Conservation (phyloP, 2,329 filamentous ascomycete genomes). For the Bipolaris zeicola region DNA sequence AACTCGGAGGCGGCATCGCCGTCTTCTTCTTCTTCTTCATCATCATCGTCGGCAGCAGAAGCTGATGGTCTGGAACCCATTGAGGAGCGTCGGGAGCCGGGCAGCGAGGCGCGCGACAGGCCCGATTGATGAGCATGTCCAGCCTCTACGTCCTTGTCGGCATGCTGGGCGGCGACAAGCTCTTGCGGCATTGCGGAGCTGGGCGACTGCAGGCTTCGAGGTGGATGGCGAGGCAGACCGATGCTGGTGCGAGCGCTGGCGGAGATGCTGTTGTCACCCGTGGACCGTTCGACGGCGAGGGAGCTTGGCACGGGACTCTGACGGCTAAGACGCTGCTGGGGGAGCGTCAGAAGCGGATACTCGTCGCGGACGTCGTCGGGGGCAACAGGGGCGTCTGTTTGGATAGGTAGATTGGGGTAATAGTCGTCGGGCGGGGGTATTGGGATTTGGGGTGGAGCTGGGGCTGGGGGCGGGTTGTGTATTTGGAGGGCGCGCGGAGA, state of each 20-base stretch:
- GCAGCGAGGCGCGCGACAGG: slow-evolving; percentile 32
- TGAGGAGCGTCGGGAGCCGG: slow-evolving; percentile 35
- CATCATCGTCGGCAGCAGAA: slow-evolving; percentile 44
- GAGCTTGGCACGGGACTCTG: slow-evolving; percentile 50
- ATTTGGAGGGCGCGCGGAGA: slow-evolving; percentile 55
- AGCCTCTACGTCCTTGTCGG: slow-evolving; percentile 35
- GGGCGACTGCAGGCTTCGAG: slow-evolving; percentile 35
- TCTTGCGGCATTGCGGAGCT: slow-evolving; percentile 33
- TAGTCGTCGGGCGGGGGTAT: slow-evolving; percentile 11
- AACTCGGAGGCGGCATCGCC: slow-evolving; percentile 59
- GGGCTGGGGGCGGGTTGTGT: slow-evolving; percentile 36
- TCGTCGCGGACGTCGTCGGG: slow-evolving; percentile 53
- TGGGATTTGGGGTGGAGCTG: not conserved
- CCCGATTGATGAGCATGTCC: slow-evolving; percentile 17
- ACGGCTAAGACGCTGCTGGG: slow-evolving; percentile 61
- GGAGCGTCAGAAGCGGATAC: slow-evolving; percentile 62
- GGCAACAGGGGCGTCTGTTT: slow-evolving; percentile 28
- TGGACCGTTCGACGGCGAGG: slow-evolving; percentile 47
- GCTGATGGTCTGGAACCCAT: slow-evolving; percentile 30
- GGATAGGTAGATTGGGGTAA: slow-evolving; percentile 53
- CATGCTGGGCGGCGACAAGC: slow-evolving; percentile 16
- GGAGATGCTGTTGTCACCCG: slow-evolving; percentile 47
- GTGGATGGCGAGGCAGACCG: slow-evolving; percentile 53
- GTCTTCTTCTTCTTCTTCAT: slow-evolving; percentile 41
- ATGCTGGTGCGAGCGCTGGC: slow-evolving; percentile 55